phyloP scores from a whole-genome alignment of 345 rosid genomes.

The Trapa incisa region DNA sequence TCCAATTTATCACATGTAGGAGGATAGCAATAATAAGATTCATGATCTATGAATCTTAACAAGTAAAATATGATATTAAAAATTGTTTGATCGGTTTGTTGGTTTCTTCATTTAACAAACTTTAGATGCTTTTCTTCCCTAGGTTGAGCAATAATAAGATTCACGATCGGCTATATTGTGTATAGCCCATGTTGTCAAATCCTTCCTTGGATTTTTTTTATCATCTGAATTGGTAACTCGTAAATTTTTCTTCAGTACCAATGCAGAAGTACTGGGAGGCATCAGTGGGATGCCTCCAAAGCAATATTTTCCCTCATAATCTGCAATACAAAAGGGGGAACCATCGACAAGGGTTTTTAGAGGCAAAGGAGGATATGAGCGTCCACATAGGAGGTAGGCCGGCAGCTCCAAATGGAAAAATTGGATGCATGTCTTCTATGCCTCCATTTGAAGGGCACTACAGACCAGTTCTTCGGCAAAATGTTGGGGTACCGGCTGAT shows the following conservation, averaged over 20 bases:
- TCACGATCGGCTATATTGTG: not conserved
- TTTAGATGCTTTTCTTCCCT: not conserved
- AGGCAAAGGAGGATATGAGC: conserved; percentile 8
- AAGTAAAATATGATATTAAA: not conserved
- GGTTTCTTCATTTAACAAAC: not conserved
- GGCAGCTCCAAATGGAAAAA: conserved; percentile 10
- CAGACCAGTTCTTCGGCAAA: conserved; percentile 10
- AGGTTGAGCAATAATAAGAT: not conserved
- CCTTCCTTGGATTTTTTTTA: not conserved
- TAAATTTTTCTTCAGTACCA: conserved; percentile 11
- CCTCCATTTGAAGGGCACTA: conserved; percentile 11
- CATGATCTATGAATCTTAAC: not conserved
- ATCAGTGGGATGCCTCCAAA: conserved; percentile 18
- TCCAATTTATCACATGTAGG: not conserved
- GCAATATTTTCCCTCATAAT: conserved; percentile 13
- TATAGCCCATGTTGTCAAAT: not conserved
- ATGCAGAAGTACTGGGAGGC: conserved; percentile 24
- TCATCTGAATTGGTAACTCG: not conserved
- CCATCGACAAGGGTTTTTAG: conserved; percentile 13
- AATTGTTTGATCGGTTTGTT: not conserved
- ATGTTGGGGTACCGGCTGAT: conserved; percentile 11
- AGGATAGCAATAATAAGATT: not conserved
- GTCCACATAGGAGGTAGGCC: conserved; percentile 12
- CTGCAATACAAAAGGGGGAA: conserved; percentile 18
- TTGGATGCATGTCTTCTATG: conserved; percentile 5